Evolutionary conservation across 768 basidiomycete genomes (phyloP).

Genomic region (Boletus pseudo-olivaceus): DNA sequence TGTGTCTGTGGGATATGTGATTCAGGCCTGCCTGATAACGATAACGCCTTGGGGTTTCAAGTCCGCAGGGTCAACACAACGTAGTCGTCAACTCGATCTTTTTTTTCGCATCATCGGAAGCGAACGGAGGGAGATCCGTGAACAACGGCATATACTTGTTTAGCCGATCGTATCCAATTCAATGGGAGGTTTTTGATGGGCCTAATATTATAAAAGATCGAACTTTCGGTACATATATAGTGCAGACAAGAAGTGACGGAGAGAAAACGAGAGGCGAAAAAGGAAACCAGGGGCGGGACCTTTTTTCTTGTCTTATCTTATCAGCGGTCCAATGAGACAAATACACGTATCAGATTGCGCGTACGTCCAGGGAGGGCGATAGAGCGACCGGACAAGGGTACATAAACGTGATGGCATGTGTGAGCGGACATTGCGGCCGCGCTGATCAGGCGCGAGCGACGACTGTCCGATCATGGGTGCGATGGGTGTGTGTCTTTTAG

Average conservation of each 20-base stretch:
- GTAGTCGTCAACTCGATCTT: background rate
- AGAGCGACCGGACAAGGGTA: constrained; percentile 10
- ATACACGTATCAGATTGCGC: constrained; percentile 25
- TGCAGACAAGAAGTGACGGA: constrained; percentile 4
- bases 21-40: constrained; percentile 12
- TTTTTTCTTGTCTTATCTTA: constrained; percentile 30
- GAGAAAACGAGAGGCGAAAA: constrained; percentile 11
- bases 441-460: constrained; percentile 7
- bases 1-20: no score
- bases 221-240: background rate
- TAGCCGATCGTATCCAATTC: constrained; percentile 16
- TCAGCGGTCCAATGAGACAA: constrained; percentile 18
- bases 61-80: constrained; percentile 6
- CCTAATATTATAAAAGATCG: constrained; percentile 9
- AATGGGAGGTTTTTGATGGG: background rate
- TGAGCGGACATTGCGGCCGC: constrained; percentile 10
- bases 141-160: background rate
- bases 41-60: constrained; percentile 11
- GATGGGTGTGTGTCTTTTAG: constrained; percentile 4
- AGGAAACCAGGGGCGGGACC: constrained; percentile 8
- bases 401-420: constrained; percentile 4
- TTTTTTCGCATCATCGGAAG: constrained; percentile 20
- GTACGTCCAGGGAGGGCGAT: constrained; percentile 13
- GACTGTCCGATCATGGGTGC: constrained; percentile 1
- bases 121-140: constrained; percentile 15